Percentiles rank a stretch among this genome's conserved stretches.
These are phyloP conservation scores for Clonostachys solani DNA, from an alignment of 2,329 filamentous ascomycete species.

Conservation along the genomic window DNA sequence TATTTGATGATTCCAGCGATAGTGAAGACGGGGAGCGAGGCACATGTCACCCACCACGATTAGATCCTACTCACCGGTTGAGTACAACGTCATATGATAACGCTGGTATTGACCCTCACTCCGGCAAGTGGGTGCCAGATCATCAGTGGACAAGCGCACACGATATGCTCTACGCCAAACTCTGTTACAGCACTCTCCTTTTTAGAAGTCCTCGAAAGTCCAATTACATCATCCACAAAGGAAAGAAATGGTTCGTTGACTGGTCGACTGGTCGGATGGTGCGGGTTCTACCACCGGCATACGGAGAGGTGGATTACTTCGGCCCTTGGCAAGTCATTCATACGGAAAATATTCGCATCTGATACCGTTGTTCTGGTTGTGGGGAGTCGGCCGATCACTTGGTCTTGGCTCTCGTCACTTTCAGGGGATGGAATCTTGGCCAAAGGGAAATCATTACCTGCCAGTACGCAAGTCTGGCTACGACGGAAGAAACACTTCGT, in stretches of 20 bases:
- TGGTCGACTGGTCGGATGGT: slow-evolving; percentile 53
- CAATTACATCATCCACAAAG: slow-evolving; percentile 51
- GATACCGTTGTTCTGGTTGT: not conserved
- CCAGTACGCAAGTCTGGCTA: no score
- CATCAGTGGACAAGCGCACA: slow-evolving; percentile 51
- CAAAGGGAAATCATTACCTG: no score
- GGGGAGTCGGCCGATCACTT: no score
- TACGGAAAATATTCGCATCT: slow-evolving; percentile 43
- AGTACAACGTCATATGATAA: slow-evolving; percentile 41
- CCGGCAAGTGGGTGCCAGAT: slow-evolving; percentile 52
- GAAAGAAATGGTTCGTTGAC: slow-evolving; percentile 56
- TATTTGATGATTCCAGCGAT: slow-evolving; percentile 1
- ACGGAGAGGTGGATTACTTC: slow-evolving; percentile 45
- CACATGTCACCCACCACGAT: slow-evolving; percentile 16
- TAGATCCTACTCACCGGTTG: slow-evolving; percentile 28
- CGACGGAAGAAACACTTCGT: no score
- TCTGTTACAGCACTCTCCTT: slow-evolving; percentile 55
- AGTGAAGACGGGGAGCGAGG: slow-evolving; percentile 6
- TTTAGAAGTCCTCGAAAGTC: slow-evolving; percentile 53
- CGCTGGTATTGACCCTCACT: slow-evolving; percentile 37
- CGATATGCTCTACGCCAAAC: slow-evolving; percentile 55
- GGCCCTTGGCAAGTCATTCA: slow-evolving; percentile 46
- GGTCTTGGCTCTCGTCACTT: no score
- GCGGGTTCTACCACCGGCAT: slow-evolving; percentile 47
- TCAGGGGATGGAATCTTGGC: no score